A percentile compares a stretch with the other conserved stretches of the same genome.
Evolutionary conservation across 1,139 yeast species (phyloP).

Genomic region (Nakaseomyces bracarensis): DNA sequence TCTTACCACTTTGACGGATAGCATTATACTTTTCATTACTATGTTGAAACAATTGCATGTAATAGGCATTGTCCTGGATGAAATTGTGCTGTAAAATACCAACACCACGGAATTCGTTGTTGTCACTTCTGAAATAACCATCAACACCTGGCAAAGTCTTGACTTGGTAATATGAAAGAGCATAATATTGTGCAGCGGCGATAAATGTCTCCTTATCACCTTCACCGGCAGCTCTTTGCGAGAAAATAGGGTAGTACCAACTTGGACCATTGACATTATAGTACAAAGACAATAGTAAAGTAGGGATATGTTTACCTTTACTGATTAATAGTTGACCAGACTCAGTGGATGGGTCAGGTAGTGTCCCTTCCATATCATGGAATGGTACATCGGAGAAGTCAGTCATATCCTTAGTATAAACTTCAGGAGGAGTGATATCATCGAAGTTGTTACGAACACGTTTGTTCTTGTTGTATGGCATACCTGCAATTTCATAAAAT

Average conservation of each 20-base stretch:
- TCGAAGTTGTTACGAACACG: conserved; percentile 39
- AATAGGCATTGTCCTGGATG: conserved; percentile 23
- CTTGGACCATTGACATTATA: conserved; percentile 75
- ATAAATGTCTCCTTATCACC: conserved; percentile 87
- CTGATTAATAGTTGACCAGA: conserved; percentile 73
- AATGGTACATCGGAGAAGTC: conserved; percentile 41
- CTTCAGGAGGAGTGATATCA: conserved; percentile 32
- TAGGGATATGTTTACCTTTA: conserved; percentile 55
- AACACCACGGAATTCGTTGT: conserved; percentile 26
- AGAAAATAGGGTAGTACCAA: conserved; percentile 71
- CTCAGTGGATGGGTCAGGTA: conserved; percentile 77
- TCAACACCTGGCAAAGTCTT: conserved; percentile 34
- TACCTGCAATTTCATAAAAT: conserved; percentile 57
- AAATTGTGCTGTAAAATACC: conserved; percentile 31
- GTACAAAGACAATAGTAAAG: conserved; percentile 60
- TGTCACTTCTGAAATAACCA: conserved; percentile 23
- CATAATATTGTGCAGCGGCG: conserved; percentile 64
- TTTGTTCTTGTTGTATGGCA: conserved; percentile 35
- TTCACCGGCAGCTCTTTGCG: conserved; percentile 82
- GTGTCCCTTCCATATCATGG: conserved; percentile 60
- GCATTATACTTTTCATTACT: conserved; percentile 8
- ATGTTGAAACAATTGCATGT: conserved; percentile 16
- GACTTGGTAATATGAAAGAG: conserved; percentile 61
- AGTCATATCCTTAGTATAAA: conserved; percentile 26
- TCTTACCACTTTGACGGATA: background rate